Evolutionary conservation across 495 filamentous ascomycete genomes (phyloP).

Genomic region (Penicillium waksmanii): DNA sequence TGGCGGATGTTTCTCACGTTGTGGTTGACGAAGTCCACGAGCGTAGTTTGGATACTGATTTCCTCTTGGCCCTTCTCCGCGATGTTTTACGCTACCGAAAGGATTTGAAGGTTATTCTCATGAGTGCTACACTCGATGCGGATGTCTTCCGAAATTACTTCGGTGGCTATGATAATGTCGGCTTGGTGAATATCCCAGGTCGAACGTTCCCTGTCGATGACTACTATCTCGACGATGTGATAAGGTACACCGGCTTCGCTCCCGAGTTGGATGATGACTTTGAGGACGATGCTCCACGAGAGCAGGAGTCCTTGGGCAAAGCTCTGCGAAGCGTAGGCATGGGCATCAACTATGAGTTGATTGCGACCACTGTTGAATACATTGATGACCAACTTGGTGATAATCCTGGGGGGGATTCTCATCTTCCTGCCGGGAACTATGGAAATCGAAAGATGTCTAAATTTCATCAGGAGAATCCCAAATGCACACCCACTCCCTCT

Average conservation of each 20-base stretch:
- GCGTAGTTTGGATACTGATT: conserved; percentile 92
- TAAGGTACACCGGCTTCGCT: conserved; percentile 76
- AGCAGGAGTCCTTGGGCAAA: conserved; percentile 59
- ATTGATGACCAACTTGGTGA: conserved; percentile 77
- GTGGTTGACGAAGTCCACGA: conserved; percentile 98
- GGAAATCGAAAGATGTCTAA: conserved; percentile 84
- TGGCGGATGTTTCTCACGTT: conserved; percentile 91
- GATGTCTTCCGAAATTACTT: conserved; percentile 87
- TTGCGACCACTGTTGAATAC: conserved; percentile 72
- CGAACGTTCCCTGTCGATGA: conserved; percentile 90
- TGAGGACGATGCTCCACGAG: conserved; percentile 42
- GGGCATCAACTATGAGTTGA: conserved; percentile 90
- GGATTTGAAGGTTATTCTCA: conserved; percentile 92
- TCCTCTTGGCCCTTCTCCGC: conserved; percentile 84
- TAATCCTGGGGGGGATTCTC: conserved; percentile 78
- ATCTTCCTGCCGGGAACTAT: conserved; percentile 87
- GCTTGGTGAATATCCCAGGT: conserved; percentile 81
- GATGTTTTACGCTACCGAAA: conserved; percentile 76
- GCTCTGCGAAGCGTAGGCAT: conserved; percentile 76
- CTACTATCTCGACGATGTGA: conserved; percentile 86
- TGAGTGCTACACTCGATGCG: conserved; percentile 97
- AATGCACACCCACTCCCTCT: conserved; percentile 82
- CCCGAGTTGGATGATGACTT: conserved; percentile 39
- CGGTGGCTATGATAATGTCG: conserved; percentile 66
- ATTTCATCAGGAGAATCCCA: conserved; percentile 66